Base-by-base conservation (phyloP, 1,139 yeast species). In the Schizosaccharomyces versatilis region DNA sequence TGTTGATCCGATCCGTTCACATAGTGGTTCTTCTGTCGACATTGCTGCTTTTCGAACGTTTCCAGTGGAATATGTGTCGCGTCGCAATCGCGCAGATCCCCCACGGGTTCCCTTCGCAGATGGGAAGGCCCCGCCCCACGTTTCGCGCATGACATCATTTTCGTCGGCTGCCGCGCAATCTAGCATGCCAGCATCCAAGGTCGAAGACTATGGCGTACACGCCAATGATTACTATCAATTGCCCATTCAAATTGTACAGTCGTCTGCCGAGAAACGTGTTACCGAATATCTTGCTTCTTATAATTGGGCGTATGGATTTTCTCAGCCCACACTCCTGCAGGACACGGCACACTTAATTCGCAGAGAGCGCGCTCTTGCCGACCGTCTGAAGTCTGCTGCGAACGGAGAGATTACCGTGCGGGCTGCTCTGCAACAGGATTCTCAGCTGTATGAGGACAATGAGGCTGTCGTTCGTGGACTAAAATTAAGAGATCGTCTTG, bases 1-100 rank as follows among this genome's bases (percentile, higher is more conserved):
- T 6, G 74, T 59, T 54, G 97, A 86, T 67, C 95, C 96, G 0
- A 74, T 78, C 55, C 77, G 80, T 62, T 81, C 94, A 0, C 64
- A 72, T 6, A 69, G 75, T 14, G 78, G 80, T 51, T 83, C 83
- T 0, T 74, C 73, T 58, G 81, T 86, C 19, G 94, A 84, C 54
- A 82, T 90, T 57, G 97, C 96, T 0, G 96, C 96, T 0, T 90
- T 88, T 64, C 69, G 97, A 64, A 85, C 96, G 0, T 79, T 73
- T 61, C 81, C 85, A 0, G 76, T 73, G 47, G 71, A 69, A 9
- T 64, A 65, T 54, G 60, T 60, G 36, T 64, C 65, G 8, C 56
- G 63, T 3, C 59, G 54, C 32, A 41, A 55, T 9, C 36, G 55
- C 44, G 54, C 54, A 32, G 32, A 24, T 24, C 32, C 32, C 32